phyloP scores from a whole-genome alignment of 2,329 filamentous ascomycete species.

The Ophiognomonia clavigignenti-juglandacearum region DNA sequence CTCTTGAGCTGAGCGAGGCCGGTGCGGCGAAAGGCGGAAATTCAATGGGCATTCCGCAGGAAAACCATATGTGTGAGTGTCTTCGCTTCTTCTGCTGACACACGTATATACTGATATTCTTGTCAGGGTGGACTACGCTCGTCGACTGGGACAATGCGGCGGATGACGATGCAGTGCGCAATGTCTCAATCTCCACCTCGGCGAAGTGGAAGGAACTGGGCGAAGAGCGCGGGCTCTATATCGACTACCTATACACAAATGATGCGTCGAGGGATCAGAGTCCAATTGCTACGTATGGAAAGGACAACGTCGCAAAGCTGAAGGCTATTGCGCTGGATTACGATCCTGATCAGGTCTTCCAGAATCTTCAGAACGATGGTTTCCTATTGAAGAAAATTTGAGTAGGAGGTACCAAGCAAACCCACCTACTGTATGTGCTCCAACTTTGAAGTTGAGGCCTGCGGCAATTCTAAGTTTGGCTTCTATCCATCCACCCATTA shows the following conservation, averaged over 20 bases:
- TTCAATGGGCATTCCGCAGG: slow-evolving; percentile 12
- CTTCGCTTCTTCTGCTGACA: background rate
- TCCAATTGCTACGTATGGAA: background rate
- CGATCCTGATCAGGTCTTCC: background rate
- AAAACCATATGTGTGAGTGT: slow-evolving; percentile 18
- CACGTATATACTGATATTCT: background rate
- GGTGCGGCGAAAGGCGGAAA: slow-evolving; percentile 18
- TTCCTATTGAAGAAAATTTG: background rate
- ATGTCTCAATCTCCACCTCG: slow-evolving; percentile 17
- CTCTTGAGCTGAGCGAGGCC: slow-evolving; percentile 9
- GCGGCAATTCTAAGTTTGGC: too few species aligned
- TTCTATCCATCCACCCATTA: too few species aligned
- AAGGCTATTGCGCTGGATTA: background rate
- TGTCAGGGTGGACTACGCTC: slow-evolving; percentile 20
- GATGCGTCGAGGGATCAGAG: background rate
- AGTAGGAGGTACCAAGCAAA: too few species aligned
- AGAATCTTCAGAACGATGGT: background rate
- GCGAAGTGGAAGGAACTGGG: slow-evolving; percentile 7
- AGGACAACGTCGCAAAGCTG: background rate
- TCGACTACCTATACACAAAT: background rate
- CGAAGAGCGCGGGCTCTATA: background rate
- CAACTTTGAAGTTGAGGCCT: too few species aligned
- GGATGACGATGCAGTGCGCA: slow-evolving; percentile 16
- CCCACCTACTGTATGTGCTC: too few species aligned
- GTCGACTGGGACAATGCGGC: slow-evolving; percentile 18